Evolutionary conservation across 2,329 filamentous ascomycete genomes (phyloP), one percentile per base, ranked within the genome.

Genomic region (Rhynchosporium graminicola): DNA sequence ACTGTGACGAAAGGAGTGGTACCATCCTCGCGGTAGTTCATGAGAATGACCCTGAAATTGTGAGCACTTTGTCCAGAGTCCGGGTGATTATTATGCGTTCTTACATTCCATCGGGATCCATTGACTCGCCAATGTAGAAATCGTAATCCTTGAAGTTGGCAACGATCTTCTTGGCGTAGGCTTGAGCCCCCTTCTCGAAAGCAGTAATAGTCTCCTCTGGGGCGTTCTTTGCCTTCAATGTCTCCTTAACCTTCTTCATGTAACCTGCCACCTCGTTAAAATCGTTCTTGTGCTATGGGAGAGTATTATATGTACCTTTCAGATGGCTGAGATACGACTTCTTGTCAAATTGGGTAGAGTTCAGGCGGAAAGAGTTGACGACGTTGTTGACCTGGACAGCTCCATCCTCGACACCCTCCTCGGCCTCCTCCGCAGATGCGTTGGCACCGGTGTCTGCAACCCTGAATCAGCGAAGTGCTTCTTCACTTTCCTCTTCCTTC

Each of bases 1-100:
- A 96, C 81, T 70, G 87, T 90, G 73, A 96, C 83, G 77, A 85
- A 99, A 65, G 95, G 95, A 61, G 94, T 98, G 71, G 89, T 78
- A 78, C 95, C 95, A 74, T 98, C 95, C 78, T 97, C 93, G 74
- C 95, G 94, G 87, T 97, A 99, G 86, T 97, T 96, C 76, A 97
- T 89, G 71, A 97, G 90, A 69, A 93, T 83, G 73, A 97, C 83
- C 65, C 65, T 67, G 45, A n/a, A 15, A 4, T n/a, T 15, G 46
- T 67, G 29, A 65, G 62, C 38, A 50, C 57, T 20, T 26, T 55
- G 9, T 52, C 4, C 10, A 28, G n/a, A n/a, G 20, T 8, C 10
- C n/a, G n/a, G 26, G 56, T 63, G 47, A 63, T 28, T 50, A 7
- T 8, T 2, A 46, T 60, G 61, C 54, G 48, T 36, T 48, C 90